Base-by-base conservation (phyloP, 768 basidiomycete genomes). In the Termitomyces sp. region DNA sequence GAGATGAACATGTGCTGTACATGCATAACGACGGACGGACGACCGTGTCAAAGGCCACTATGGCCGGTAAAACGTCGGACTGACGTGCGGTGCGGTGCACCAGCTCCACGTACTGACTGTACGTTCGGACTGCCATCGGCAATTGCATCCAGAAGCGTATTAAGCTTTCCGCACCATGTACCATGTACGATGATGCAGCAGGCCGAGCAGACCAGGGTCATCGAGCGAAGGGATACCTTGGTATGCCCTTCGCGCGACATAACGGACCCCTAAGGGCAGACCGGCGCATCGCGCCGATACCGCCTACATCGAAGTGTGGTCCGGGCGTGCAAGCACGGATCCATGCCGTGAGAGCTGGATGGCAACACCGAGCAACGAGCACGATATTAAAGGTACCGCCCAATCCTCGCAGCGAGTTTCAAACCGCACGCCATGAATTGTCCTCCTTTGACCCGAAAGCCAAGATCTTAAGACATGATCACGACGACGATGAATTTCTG, bases 401-500 rank as follows among this genome's bases (percentile, higher is more conserved):
- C 72, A 56, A 63, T 73, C 72, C 69, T 72, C 69, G 66, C 72
- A 68, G 70, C 73, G 65, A 67, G 54, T 73, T 66, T 72, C 64
- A 65, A 65, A 58, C 52, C 57, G 35, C 32, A 35, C 45, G 12
- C 24, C 32, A 35, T 35, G 35, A 24, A 36, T 28, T 13, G 48
- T 59, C 62, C 66, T 65, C 64, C 64, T 42, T 60, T 57, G 42
- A 5, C 55, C 60, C 58, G 38, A 63, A 69, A 66, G 66, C 55
- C 64, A 63, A 63, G 45, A 55, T 60, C 64, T 62, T 62, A 12
- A 57, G 66, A 61, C 52, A 61, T 46, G 28, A 20, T 52, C 58
- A 59, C 36, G 52, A 20, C 53, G 40, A 48, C 55, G 64, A 66
- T 58, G 68, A 46, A 63, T 75, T 71, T 73, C 74, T 74, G 71